Evolutionary conservation across 2,329 filamentous ascomycete genomes (phyloP), one percentile per base, ranked within the genome.

Genomic region (Tolypocladium endophyticum): DNA sequence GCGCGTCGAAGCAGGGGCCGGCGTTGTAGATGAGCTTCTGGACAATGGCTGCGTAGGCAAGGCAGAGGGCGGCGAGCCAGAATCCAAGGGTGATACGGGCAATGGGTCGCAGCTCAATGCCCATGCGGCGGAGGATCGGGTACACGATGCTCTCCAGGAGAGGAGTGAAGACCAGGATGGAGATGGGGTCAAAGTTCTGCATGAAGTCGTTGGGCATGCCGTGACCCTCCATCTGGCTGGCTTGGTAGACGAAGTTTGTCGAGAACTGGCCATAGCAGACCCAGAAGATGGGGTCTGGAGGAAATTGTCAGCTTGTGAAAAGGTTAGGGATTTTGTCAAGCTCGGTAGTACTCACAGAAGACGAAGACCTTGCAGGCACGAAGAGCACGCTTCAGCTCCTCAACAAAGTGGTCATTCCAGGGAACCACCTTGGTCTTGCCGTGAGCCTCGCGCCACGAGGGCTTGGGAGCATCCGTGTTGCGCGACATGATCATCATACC

Each of bases 361-460:
- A 80, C 68, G 62, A 90, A 90, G 59, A 90, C 86, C 66, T 87
- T 85, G 78, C 87, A 91, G 20, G 87, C 88, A 80, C 88, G 70
- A 7, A 81, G 70, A 1, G 76, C 69, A 77, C 86, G 85, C 75
- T 87, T 87, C 56, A 91, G 75, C 68, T 91, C 88, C 3, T 89
- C 86, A 56, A 91, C 76, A 64, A 90, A 91, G 65, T 81, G 79
- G 66, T 90, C 86, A 58, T 88, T 81, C 86, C 87, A 90, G 0
- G 78, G 75, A 33, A 83, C 71, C 11, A 64, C 60, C 64, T 70
- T 62, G 69, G 67, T 69, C 66, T 71, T 76, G 59, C 77, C 74
- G 61, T 82, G 74, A 61, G 78, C 81, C 23, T 76, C 78, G 59
- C 86, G 84, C 77, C 82, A 86, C 5, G 81, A 83, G 4, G 86